A percentile compares a stretch with the other conserved stretches of the same genome.
phyloP scores from a whole-genome alignment of 208 protist species.

The Leptomonas seymouri region DNA sequence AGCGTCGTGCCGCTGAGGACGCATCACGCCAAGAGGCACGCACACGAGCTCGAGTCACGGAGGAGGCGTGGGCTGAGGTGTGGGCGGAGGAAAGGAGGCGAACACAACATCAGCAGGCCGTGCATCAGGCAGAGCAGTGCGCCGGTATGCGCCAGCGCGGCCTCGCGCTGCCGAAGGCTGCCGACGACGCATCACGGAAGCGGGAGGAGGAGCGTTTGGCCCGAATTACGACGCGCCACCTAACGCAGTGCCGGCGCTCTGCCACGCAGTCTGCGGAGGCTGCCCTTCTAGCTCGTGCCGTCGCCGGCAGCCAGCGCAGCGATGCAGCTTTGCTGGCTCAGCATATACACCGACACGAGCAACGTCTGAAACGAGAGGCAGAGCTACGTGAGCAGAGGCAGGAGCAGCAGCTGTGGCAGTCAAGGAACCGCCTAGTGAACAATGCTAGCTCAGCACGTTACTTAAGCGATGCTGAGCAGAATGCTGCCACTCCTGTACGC shows the following conservation, averaged over 20 bases:
- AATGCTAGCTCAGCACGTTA: background rate
- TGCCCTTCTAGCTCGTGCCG: conserved; percentile 10
- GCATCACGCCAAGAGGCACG: conserved; percentile 16
- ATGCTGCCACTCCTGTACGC: background rate
- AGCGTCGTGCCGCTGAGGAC: conserved; percentile 24
- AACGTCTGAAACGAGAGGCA: conserved; percentile 2
- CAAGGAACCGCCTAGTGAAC: background rate
- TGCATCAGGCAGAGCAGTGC: background rate
- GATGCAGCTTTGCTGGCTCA: conserved; percentile 5
- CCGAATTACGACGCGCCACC: conserved; percentile 4
- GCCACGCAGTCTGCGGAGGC: conserved; percentile 16
- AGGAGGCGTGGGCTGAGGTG: conserved; percentile 20
- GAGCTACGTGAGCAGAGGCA: conserved; percentile 3
- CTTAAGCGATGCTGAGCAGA: background rate
- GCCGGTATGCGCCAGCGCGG: background rate
- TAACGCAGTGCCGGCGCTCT: conserved; percentile 2
- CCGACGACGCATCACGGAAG: background rate
- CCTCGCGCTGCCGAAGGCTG: background rate
- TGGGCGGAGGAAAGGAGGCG: background rate
- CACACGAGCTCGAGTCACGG: background rate
- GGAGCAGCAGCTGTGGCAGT: background rate
- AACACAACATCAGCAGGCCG: background rate
- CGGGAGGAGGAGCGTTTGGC: conserved; percentile 11
- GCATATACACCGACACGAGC: conserved; percentile 23
- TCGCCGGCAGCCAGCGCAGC: background rate